A percentile compares a stretch with the other conserved stretches of the same genome.
Evolutionary conservation across 345 rosid species (phyloP).

Genomic region (Xanthoceras sorbifolium): DNA sequence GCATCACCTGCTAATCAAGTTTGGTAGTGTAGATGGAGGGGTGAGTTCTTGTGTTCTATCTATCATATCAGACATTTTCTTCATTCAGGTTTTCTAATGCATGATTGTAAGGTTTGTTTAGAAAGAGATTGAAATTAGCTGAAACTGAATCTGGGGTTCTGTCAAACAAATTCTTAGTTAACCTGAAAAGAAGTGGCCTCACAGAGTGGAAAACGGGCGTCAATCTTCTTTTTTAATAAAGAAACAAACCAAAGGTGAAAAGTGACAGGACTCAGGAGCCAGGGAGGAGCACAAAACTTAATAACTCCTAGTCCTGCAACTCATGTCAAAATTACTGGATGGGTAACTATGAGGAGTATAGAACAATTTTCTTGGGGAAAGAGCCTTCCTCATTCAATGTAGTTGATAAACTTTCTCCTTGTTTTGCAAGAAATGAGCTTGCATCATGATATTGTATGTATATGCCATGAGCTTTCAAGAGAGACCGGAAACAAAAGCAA

Average conservation of each 20-base stretch:
- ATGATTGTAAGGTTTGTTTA: background rate
- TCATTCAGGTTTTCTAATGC: background rate
- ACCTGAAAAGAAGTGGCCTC: background rate
- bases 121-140: conserved; percentile 1
- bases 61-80: conserved; percentile 5
- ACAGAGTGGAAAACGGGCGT: background rate
- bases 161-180: background rate
- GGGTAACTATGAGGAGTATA: background rate
- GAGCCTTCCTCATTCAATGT: conserved; percentile 5
- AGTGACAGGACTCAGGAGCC: background rate
- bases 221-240: background rate
- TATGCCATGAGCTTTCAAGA: background rate
- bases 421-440: background rate
- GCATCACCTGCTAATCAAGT: conserved; percentile 85
- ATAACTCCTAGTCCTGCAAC: background rate
- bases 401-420: background rate
- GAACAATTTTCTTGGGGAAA: background rate
- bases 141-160: background rate
- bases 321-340: background rate
- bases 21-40: conserved; percentile 94
- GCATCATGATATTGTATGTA: background rate
- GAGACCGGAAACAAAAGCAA: background rate
- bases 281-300: background rate
- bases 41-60: conserved; percentile 50
- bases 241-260: background rate